phyloP scores from a whole-genome alignment of 176 grass and related monocot species.

The Alloteropsis semialata region DNA sequence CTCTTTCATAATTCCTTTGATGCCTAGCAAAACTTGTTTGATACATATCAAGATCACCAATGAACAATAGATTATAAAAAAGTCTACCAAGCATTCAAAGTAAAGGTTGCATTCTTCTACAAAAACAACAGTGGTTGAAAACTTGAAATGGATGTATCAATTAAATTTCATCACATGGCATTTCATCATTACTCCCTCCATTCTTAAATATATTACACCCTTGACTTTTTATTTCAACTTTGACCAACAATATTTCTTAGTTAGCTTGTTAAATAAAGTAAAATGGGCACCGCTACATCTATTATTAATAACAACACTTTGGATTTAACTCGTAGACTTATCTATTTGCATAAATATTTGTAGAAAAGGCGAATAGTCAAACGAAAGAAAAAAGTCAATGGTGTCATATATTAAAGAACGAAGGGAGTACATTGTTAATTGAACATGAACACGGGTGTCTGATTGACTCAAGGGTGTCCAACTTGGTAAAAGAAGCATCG shows the following conservation, averaged over 20 bases:
- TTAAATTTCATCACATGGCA: neutral
- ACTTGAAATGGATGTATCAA: neutral
- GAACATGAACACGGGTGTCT: neutral
- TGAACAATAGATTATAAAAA: neutral
- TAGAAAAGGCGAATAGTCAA: too few relatives aligned
- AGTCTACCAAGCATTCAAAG: neutral
- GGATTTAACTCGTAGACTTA: too few relatives aligned
- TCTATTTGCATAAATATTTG: too few relatives aligned
- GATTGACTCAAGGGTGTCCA: neutral
- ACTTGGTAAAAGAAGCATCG: neutral
- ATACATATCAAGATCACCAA: neutral
- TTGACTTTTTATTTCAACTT: too few relatives aligned
- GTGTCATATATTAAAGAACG: too few relatives aligned
- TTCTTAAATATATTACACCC: too few relatives aligned
- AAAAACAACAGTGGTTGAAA: neutral
- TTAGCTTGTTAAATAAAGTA: too few relatives aligned
- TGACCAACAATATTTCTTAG: too few relatives aligned
- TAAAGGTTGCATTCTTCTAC: neutral
- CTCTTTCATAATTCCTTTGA: neutral
- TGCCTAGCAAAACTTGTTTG: neutral
- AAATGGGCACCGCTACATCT: too few relatives aligned
- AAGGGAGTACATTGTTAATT: neutral
- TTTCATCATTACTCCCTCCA: neutral
- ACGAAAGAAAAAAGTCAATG: too few relatives aligned
- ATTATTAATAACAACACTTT: too few relatives aligned